Base-by-base conservation (phyloP, 257 asterid genomes). In the Ajuga chamaepitys region DNA sequence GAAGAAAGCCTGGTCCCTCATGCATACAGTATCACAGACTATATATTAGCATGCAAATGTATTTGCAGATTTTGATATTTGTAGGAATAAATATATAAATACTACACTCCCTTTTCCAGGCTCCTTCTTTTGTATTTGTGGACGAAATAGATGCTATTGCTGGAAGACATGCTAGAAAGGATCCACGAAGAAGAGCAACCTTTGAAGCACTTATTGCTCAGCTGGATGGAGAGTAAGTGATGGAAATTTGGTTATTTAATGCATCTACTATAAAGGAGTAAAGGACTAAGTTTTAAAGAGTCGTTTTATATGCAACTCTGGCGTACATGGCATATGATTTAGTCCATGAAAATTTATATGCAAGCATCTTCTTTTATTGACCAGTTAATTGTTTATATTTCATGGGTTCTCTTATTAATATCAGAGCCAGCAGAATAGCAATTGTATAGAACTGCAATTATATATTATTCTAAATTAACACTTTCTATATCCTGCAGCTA, bases 121-220 rank as follows among this genome's bases (percentile, higher is more conserved):
- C 99, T 74, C 99, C 99, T 40, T 86, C 95, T 47, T 89, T 93
- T 80, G 82, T 93, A 56, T 93, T 93, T 83, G 84, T 93, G 74
- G 99, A 93, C 71, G 99, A 93, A 85, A 89, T 93, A 74, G 99
- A 93, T 85, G 99, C 99, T 75, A 87, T 93, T 75, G 97, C 97
- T 79, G 99, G 99, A 78, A 83, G 96, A 81, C 95, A 89, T 74
- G 95, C 97, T 57, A 80, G 81, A 74, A 88, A 80, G 76, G 97
- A 93, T 82, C 96, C 95, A 46, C 87, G 92, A 54, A 83, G 97
- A 75, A 80, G 83, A 65, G 90, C 89, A 68, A 86, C 97, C 47
- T 88, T 89, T 74, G 92, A 93, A 77, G 99, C 99, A 38, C 78
- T 93, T 75, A 78, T 93, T 73, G 74, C 89, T 58, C 97, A 93